Conservation (phyloP, 495 filamentous ascomycete genomes). For the Xylaria nigripes region DNA sequence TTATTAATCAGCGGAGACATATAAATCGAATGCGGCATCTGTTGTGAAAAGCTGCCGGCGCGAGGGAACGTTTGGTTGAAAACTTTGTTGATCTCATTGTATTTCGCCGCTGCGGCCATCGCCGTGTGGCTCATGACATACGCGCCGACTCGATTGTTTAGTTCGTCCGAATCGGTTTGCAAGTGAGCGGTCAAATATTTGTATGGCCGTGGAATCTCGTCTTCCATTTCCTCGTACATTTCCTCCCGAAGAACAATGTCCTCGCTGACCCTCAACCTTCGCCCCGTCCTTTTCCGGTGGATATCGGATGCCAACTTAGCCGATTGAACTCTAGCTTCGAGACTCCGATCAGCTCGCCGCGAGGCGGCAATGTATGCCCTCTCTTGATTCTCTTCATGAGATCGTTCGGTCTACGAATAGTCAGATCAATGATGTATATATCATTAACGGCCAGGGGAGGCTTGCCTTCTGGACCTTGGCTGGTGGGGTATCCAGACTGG, state of each 20-base stretch:
- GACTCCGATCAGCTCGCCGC: conserved; percentile 75
- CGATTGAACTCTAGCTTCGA: conserved; percentile 86
- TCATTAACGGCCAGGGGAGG: not conserved
- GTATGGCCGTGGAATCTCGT: conserved; percentile 47
- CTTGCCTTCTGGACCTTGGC: conserved; percentile 25
- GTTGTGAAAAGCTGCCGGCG: conserved; percentile 23
- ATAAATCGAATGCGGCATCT: conserved; percentile 14
- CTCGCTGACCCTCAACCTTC: conserved; percentile 72
- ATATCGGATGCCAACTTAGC: conserved; percentile 81
- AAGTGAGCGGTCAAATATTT: conserved; percentile 47
- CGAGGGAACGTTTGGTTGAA: conserved; percentile 37
- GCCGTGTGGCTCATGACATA: conserved; percentile 52
- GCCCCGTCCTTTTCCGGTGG: conserved; percentile 82
- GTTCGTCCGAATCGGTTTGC: conserved; percentile 44
- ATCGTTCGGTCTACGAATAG: conserved; percentile 51
- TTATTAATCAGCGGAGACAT: conserved; percentile 14
- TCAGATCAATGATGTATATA: conserved; percentile 4
- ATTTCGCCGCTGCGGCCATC: conserved; percentile 45
- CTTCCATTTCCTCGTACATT: conserved; percentile 97
- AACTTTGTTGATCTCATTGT: conserved; percentile 41
- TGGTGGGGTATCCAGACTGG: conserved; percentile 12
- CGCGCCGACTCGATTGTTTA: conserved; percentile 50
- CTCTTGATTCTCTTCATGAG: conserved; percentile 88
- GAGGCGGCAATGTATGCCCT: conserved; percentile 93
- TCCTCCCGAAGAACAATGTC: conserved; percentile 87